Percentiles rank a stretch among this genome's conserved stretches.
phyloP scores from a whole-genome alignment of 352 stramenopile genomes.

The Phytophthora megakarya region DNA sequence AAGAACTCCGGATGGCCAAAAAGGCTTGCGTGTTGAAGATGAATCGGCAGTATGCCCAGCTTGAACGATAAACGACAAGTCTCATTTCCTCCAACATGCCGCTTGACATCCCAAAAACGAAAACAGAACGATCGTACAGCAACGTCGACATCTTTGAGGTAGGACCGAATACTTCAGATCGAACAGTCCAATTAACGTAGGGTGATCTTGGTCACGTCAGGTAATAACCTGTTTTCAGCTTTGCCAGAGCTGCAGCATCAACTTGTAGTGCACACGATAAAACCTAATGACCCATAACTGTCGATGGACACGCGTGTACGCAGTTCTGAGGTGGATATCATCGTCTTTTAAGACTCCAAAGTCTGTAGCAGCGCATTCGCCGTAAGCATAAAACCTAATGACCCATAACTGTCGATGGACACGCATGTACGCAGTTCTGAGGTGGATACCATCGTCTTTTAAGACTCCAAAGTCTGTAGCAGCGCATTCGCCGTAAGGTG shows the following conservation, averaged over 20 bases:
- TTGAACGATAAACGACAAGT: slow-evolving; percentile 5
- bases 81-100: not conserved
- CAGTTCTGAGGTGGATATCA: not conserved
- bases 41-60: slow-evolving; percentile 24
- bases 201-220: too few species aligned
- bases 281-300: too few species aligned
- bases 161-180: too few species aligned
- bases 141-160: slow-evolving; percentile 11
- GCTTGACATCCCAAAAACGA: not conserved
- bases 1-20: slow-evolving; percentile 30
- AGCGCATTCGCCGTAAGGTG: slow-evolving; percentile 57
- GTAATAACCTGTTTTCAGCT: too few species aligned
- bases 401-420: too few species aligned
- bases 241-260: too few species aligned
- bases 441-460: not conserved
- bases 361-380: slow-evolving; percentile 65
- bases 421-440: too few species aligned
- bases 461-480: slow-evolving; percentile 54
- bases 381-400: too few species aligned
- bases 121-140: slow-evolving; percentile 28
- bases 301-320: too few species aligned
- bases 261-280: too few species aligned
- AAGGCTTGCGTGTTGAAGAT: slow-evolving; percentile 34
- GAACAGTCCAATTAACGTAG: too few species aligned
- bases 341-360: slow-evolving; percentile 31